Percentiles rank a stretch among this genome's conserved stretches.
Evolutionary conservation across 2,329 filamentous ascomycete genomes (phyloP).

Genomic region (Calonectria henricotiae): DNA sequence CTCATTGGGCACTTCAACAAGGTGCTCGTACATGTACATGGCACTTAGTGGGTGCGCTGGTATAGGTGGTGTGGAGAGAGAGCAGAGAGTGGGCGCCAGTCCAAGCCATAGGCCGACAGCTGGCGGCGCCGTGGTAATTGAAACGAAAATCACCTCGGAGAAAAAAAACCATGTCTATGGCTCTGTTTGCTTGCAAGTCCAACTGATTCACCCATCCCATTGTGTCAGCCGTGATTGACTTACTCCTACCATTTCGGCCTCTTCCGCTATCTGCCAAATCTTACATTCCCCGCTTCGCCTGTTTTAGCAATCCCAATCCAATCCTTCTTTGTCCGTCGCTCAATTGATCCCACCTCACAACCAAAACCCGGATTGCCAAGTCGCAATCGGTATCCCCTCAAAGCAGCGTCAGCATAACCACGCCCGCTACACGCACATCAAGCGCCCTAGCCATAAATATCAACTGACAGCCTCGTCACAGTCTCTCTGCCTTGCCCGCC

Average conservation of each 20-base stretch:
- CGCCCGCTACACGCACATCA: background rate
- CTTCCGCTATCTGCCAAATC: conserved; percentile 16
- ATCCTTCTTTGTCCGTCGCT: background rate
- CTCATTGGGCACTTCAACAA: conserved; percentile 13
- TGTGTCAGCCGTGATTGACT: conserved; percentile 24
- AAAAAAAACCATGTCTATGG: background rate
- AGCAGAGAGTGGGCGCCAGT: conserved; percentile 19
- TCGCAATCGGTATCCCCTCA: conserved; percentile 2
- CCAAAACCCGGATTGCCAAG: conserved; percentile 1
- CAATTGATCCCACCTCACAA: conserved; percentile 14
- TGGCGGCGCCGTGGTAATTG: conserved; percentile 11
- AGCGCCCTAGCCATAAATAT: conserved; percentile 14
- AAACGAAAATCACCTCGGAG: conserved; percentile 14
- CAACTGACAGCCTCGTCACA: conserved; percentile 14
- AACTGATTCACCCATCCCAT: conserved; percentile 13
- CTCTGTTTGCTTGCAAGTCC: conserved; percentile 1
- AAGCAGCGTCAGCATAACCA: conserved; percentile 16
- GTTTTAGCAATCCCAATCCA: conserved; percentile 16
- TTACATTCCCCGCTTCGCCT: conserved; percentile 25
- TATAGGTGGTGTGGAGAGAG: conserved; percentile 18
- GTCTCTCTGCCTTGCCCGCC: conserved; percentile 1
- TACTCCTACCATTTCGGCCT: conserved; percentile 15
- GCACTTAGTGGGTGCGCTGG: conserved; percentile 4
- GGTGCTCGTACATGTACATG: conserved; percentile 18
- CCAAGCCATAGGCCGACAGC: conserved; percentile 15